Evolutionary conservation across 2,329 filamentous ascomycete species (phyloP), one percentile per base, ranked within the genome.

Genomic region (Aurifilum marmelostoma): DNA sequence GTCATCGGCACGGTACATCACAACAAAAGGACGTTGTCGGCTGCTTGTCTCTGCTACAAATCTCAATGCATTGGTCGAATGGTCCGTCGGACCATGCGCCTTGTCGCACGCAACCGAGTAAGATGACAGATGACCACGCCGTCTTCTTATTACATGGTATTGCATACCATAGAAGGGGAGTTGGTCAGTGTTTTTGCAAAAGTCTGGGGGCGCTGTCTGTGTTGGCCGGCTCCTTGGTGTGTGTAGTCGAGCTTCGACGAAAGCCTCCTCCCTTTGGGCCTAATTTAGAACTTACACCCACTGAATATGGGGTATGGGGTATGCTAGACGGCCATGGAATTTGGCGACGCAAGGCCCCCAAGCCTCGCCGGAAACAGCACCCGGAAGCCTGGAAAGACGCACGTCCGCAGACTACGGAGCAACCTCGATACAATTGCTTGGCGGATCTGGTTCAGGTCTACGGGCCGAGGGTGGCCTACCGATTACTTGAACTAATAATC

Each of bases 361-460:
- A 56, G 27, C 24, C 52, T 29, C 52, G 52, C 52, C 52, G 52
- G 52, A 56, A 56, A 56, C 24, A 56, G 52, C 52, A 56, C 52
- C 52, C 52, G 52, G 52, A 56, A 56, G 52, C 24, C 52, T 29
- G 43, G 43, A 29, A 29, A 29, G 4, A 18, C 24, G 52, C 24
- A 56, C 52, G 12, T 6, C 50, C 50, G 27, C 50, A 34, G 11
- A 21, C 16, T 43, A 43, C 37, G 5, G 37, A 34, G 34, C 8
- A 9, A 43, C 43, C n/a, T 18, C n/a, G 16, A 6, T 21, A 47
- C 43, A 47, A 6, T 2, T 27, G 24, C n/a, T 27, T 54, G 50
- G 11, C 50, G 50, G 50, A 27, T 54, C 24, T 54, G 2, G 50
- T 27, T 16, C 12, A 54, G 50, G 50, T 24, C n/a, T 27, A 56